These are phyloP conservation scores for Fonsecaea erecta DNA, from an alignment of 2,329 filamentous ascomycete species.

Conservation along the genomic window DNA sequence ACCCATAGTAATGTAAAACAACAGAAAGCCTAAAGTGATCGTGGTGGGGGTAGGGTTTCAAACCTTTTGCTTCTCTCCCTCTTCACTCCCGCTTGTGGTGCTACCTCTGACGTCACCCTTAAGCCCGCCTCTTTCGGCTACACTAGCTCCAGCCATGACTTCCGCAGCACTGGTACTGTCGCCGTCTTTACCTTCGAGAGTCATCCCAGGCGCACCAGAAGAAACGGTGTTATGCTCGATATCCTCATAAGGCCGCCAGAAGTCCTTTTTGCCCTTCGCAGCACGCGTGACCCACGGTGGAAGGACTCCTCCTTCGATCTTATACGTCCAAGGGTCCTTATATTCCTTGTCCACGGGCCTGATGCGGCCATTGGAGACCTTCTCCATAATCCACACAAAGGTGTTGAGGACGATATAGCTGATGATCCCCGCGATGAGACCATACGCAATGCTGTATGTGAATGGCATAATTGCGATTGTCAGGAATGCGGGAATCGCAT, in stretches of 20 bases:
- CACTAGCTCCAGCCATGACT: background rate
- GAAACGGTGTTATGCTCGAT: slow-evolving; percentile 32
- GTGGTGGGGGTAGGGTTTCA: background rate
- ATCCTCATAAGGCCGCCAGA: slow-evolving; percentile 62
- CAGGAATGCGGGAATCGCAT: slow-evolving; percentile 82
- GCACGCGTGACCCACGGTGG: slow-evolving; percentile 74
- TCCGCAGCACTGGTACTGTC: background rate
- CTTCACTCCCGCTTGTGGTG: slow-evolving; percentile 14
- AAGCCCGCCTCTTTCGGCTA: background rate
- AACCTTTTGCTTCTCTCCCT: slow-evolving; percentile 26
- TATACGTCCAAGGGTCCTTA: slow-evolving; percentile 81
- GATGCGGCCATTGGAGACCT: slow-evolving; percentile 69
- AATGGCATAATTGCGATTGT: slow-evolving; percentile 87
- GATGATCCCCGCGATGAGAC: slow-evolving; percentile 78
- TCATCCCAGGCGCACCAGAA: slow-evolving; percentile 3
- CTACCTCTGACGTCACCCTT: slow-evolving; percentile 4
- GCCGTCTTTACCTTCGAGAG: slow-evolving; percentile 22
- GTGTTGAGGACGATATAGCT: slow-evolving; percentile 78
- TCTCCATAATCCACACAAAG: slow-evolving; percentile 70
- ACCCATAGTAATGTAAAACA: background rate
- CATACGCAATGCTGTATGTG: slow-evolving; percentile 86
- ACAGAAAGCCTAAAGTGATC: background rate
- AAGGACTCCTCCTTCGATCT: slow-evolving; percentile 73
- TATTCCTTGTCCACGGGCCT: slow-evolving; percentile 74
- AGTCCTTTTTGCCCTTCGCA: slow-evolving; percentile 70